A percentile compares a stretch with the other conserved stretches of the same genome.
Evolutionary conservation across 768 basidiomycete species (phyloP).

Genomic region (Hericium coralloides): DNA sequence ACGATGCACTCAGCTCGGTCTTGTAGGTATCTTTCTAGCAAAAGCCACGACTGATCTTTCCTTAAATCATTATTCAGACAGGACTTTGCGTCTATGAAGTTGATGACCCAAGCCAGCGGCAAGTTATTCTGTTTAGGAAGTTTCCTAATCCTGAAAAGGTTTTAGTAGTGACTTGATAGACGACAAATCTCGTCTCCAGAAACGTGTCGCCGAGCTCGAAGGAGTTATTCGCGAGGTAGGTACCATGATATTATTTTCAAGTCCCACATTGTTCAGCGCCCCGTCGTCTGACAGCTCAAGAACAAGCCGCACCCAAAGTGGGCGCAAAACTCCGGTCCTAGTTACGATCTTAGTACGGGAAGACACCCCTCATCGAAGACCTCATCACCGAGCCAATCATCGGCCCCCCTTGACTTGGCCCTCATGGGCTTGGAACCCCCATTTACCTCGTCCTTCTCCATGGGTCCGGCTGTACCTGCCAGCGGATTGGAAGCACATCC

Average conservation of each 20-base stretch:
- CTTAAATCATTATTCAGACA: constrained; percentile 34
- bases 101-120: constrained; percentile 59
- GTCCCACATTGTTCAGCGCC: neutral
- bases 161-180: constrained; percentile 33
- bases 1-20: constrained; percentile 33
- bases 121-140: constrained; percentile 19
- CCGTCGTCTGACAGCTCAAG: constrained; percentile 38
- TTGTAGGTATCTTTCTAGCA: constrained; percentile 21
- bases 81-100: constrained; percentile 81
- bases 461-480: neutral
- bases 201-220: constrained; percentile 75
- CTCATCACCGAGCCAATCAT: too few species aligned
- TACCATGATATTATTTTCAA: neutral
- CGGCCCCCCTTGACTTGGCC: neutral
- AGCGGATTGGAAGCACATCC: too few species aligned
- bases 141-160: neutral
- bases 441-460: neutral
- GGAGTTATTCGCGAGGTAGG: constrained; percentile 73
- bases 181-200: constrained; percentile 57
- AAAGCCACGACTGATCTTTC: neutral
- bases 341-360: neutral
- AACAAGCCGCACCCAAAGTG: constrained; percentile 67
- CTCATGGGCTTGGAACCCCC: neutral
- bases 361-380: neutral
- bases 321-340: constrained; percentile 21